Percentiles rank a stretch among this genome's conserved stretches.
Evolutionary conservation across 495 filamentous ascomycete genomes (phyloP).

Genomic region (Penicillium goetzii): DNA sequence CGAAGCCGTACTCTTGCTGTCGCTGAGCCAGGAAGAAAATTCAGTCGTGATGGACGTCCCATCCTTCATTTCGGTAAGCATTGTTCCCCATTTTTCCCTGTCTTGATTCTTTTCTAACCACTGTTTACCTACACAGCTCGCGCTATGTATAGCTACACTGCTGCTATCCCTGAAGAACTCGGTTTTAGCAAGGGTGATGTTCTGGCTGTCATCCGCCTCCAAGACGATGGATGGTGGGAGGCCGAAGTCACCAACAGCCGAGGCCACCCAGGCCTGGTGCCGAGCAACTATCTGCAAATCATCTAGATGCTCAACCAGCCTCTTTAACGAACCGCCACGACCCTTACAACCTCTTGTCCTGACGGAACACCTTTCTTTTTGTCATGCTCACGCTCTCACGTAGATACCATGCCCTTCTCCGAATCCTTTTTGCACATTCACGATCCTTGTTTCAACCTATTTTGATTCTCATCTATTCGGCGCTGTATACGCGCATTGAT

Average conservation of each 20-base stretch:
- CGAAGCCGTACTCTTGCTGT: constrained; percentile 81
- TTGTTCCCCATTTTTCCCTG: background rate
- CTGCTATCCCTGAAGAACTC: constrained; percentile 93
- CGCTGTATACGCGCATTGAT: constrained; percentile 18
- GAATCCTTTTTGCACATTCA: constrained; percentile 30
- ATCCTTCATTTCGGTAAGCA: constrained; percentile 91
- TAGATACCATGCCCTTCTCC: constrained; percentile 34
- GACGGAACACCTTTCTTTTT: constrained; percentile 32
- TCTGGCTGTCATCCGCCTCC: constrained; percentile 83
- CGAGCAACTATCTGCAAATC: constrained; percentile 92
- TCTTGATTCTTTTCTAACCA: constrained; percentile 18
- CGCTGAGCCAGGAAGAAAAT: constrained; percentile 63
- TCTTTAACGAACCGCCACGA: constrained; percentile 36
- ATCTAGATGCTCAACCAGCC: constrained; percentile 36
- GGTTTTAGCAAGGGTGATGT: constrained; percentile 92
- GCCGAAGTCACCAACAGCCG: constrained; percentile 85
- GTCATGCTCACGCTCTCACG: constrained; percentile 30
- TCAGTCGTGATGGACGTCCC: constrained; percentile 80
- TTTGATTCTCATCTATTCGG: constrained; percentile 17
- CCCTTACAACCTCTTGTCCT: constrained; percentile 25
- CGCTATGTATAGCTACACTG: constrained; percentile 90
- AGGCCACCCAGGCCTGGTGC: constrained; percentile 79
- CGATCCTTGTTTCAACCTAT: constrained; percentile 23
- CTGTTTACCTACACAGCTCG: constrained; percentile 62
- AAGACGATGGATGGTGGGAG: constrained; percentile 99